phyloP scores from a whole-genome alignment of 1,139 yeast genomes.

The Yamadazyma pseudoaaseri region DNA sequence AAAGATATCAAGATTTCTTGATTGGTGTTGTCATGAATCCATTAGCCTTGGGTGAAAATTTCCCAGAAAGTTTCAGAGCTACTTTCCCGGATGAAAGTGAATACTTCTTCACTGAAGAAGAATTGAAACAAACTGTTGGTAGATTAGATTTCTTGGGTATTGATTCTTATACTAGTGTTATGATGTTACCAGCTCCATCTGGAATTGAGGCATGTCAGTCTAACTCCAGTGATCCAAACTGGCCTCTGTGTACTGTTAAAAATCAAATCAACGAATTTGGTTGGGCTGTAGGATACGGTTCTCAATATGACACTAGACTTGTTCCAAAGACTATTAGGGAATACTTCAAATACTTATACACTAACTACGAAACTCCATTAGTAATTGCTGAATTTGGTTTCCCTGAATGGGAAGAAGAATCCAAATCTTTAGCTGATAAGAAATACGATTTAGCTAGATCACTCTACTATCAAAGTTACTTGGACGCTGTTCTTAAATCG shows the following conservation, averaged over 20 bases:
- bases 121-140: constrained; percentile 19
- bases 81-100: constrained; percentile 18
- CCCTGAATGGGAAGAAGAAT: constrained; percentile 30
- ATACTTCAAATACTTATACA: constrained; percentile 20
- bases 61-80: constrained; percentile 24
- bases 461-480: constrained; percentile 26
- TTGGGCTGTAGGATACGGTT: constrained; percentile 3
- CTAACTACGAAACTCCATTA: constrained; percentile 20
- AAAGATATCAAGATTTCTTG: constrained; percentile 23
- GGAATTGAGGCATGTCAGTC: constrained; percentile 19
- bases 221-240: constrained; percentile 11
- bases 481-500: constrained; percentile 25
- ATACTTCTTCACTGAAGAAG: constrained; percentile 22
- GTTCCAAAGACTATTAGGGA: constrained; percentile 21
- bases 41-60: constrained; percentile 29
- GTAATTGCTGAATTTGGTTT: constrained; percentile 33
- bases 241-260: constrained; percentile 1
- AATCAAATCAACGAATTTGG: constrained; percentile 4
- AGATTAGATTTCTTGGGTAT: constrained; percentile 33
- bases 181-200: constrained; percentile 20
- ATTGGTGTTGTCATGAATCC: constrained; percentile 30
- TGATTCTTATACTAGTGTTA: constrained; percentile 33
- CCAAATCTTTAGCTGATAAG: constrained; percentile 24
- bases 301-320: constrained; percentile 21
- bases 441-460: constrained; percentile 28